Evolutionary conservation across 768 basidiomycete genomes (phyloP), one percentile per base, ranked within the genome.

Genomic region (Hygrophoropsis aurantiaca): DNA sequence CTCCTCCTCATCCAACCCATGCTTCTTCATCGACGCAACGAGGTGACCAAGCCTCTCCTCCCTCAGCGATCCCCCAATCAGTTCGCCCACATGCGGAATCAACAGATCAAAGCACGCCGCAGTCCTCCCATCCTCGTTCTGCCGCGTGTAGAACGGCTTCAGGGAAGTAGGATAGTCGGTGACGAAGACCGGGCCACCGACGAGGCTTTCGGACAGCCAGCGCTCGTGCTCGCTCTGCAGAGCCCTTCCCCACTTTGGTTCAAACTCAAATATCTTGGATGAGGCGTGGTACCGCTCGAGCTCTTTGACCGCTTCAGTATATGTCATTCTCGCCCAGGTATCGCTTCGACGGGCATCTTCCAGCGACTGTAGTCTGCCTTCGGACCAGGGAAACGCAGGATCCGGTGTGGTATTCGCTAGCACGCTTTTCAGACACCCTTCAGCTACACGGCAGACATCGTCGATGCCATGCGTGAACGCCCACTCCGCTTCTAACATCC

Each of bases 401-500:
- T 51, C 8, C 19, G 11, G 13, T 25, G 24, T 53, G 45, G 33
- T 70, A 49, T 47, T 71, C 65, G 44, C 26, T 23, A 77, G 61
- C 16, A 71, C 68, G 20, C 61, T 54, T 70, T 71, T 81, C 52
- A 78, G 73, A 44, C 68, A 73, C 16, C 66, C 73, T 60, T 90
- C 87, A 3, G 80, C 76, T 19, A 85, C 68, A 36, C 64, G 57
- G 62, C 84, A 80, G 15, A 88, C 64, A 34, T 75, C 72, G 3
- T 71, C 69, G 4, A 86, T 61, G 7, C 63, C 61, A 19, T 57
- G 54, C 18, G 73, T 69, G 59, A 83, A 87, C 0, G 83, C 83
- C 79, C 91, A 85, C 62, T 99, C 97, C 0, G 90, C 94, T 69
- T 99, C 97, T 44, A 97, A 81, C 97, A 99, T 99, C 89, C 92